Percentiles rank a stretch among this genome's conserved stretches.
These are phyloP conservation scores for Neurospora sp. DNA, from an alignment of 2,329 filamentous ascomycete species.

Conservation along the genomic window DNA sequence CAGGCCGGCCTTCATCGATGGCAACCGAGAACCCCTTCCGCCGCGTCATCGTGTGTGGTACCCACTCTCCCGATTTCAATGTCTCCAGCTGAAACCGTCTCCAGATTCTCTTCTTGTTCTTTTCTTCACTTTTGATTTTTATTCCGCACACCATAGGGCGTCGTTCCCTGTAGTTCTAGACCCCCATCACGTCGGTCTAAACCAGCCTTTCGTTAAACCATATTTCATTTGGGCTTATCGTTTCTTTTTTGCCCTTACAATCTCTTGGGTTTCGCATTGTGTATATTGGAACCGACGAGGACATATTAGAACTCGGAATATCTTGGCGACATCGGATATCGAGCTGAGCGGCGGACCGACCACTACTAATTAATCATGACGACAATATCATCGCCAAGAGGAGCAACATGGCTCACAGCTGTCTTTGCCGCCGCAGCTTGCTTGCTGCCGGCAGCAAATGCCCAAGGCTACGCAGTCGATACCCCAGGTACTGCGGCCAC, in stretches of 20 bases:
- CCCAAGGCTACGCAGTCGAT: slow-evolving; percentile 13
- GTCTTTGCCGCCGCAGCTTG: slow-evolving; percentile 8
- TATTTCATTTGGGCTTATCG: not conserved
- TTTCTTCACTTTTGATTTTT: not conserved
- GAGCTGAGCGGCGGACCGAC: not conserved
- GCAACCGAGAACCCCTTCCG: not conserved
- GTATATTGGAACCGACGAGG: no score
- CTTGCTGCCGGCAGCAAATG: slow-evolving; percentile 10
- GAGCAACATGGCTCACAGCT: slow-evolving; percentile 10
- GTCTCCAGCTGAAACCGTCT: not conserved
- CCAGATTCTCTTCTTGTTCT: not conserved
- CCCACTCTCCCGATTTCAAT: not conserved
- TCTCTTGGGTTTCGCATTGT: not conserved
- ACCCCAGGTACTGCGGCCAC: slow-evolving; percentile 12
- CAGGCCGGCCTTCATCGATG: not conserved
- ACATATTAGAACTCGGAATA: no score
- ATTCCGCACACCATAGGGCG: not conserved
- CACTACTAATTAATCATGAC: slow-evolving; percentile 4
- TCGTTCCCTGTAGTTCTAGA: not conserved
- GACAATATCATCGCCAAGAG: slow-evolving; percentile 1
- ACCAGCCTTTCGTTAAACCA: not conserved
- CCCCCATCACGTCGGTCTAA: not conserved
- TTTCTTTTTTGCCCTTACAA: not conserved
- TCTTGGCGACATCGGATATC: not conserved
- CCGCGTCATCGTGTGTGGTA: not conserved